Percentiles rank a stretch among this genome's conserved stretches.
phyloP scores from a whole-genome alignment of 2,329 filamentous ascomycete genomes.

The Davidsoniella eucalypti region DNA sequence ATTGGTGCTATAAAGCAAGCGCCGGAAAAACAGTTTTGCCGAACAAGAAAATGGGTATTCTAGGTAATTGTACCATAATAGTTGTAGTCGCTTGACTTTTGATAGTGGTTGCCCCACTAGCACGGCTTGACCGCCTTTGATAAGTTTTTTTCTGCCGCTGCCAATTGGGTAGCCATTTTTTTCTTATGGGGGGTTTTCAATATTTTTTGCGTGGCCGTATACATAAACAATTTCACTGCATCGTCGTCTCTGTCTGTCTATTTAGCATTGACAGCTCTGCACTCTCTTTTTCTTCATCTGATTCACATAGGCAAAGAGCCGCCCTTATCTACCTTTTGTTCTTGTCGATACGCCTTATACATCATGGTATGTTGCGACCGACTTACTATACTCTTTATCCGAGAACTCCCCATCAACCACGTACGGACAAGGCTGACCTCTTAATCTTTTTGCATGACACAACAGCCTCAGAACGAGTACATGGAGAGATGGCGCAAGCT shows the following conservation, averaged over 20 bases:
- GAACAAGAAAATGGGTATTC: neutral
- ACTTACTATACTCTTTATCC: neutral
- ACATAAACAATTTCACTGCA: no score
- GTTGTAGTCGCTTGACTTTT: neutral
- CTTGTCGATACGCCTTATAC: neutral
- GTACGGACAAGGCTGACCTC: no score
- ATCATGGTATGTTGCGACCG: slow-evolving; percentile 6
- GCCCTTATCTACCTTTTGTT: neutral
- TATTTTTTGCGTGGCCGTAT: neutral
- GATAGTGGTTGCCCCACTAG: slow-evolving; percentile 7
- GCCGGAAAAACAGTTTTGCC: slow-evolving; percentile 10
- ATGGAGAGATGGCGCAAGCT: slow-evolving; percentile 56
- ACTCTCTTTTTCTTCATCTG: neutral
- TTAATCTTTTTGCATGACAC: neutral
- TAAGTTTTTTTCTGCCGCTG: slow-evolving; percentile 11
- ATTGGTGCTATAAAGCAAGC: slow-evolving; percentile 1
- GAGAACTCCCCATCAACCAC: no score
- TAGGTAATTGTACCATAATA: neutral
- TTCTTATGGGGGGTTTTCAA: neutral
- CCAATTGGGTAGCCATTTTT: neutral
- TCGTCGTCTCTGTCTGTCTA: neutral
- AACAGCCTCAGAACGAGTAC: slow-evolving; percentile 49
- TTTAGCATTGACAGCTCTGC: neutral
- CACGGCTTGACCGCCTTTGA: slow-evolving; percentile 9
- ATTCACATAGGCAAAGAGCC: slow-evolving; percentile 6